Conservation (phyloP, 202 grass and related monocot genomes). For the Setaria italica region DNA sequence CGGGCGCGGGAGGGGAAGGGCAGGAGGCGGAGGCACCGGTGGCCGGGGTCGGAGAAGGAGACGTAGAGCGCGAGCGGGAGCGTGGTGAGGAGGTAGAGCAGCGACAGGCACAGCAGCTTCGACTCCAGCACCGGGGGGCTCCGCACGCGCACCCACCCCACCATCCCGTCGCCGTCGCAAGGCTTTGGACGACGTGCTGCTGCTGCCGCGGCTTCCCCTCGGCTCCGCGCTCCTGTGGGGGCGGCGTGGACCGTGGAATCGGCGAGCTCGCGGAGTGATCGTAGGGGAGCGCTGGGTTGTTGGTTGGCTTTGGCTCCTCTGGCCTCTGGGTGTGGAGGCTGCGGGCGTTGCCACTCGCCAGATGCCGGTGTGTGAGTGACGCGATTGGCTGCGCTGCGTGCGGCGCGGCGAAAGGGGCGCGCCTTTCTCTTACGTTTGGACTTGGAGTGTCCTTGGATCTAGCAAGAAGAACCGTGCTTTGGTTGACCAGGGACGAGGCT, state of each 20-base stretch:
- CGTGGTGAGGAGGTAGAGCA: slow-evolving; percentile 95
- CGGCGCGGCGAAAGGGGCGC: not conserved
- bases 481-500: not conserved
- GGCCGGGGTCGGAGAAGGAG: slow-evolving; percentile 69
- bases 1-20: not conserved
- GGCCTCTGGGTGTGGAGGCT: not conserved
- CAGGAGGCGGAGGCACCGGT: slow-evolving; percentile 40
- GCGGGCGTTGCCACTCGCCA: not conserved
- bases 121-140: slow-evolving; percentile 69
- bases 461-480: not conserved
- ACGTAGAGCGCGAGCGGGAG: slow-evolving; percentile 92
- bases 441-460: not conserved
- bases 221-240: not conserved
- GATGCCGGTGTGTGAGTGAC: not conserved
- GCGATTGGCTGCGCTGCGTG: not conserved
- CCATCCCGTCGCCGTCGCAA: slow-evolving; percentile 45
- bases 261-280: not conserved
- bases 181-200: too few species aligned
- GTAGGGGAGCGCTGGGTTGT: not conserved
- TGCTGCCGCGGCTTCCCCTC: too few species aligned
- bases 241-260: too few species aligned
- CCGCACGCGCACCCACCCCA: slow-evolving; percentile 56
- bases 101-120: slow-evolving; percentile 88
- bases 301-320: not conserved
- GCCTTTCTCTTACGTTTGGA: not conserved